Percentiles rank a stretch among this genome's conserved stretches.
Evolutionary conservation across 2,329 filamentous ascomycete species (phyloP).

Genomic region (Alternaria metachromatica): DNA sequence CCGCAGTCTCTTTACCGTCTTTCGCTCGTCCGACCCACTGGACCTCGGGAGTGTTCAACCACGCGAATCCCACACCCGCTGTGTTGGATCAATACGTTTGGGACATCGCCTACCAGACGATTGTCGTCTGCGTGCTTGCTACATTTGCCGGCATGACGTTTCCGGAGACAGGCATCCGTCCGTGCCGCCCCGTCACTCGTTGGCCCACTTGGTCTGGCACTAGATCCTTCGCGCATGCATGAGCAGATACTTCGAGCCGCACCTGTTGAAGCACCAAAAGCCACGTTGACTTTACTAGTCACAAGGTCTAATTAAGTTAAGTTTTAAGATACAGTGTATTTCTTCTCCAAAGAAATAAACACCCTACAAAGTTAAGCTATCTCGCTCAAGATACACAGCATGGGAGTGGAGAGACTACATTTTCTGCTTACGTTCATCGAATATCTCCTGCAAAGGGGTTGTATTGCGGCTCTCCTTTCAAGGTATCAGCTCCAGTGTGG

Average conservation of each 20-base stretch:
- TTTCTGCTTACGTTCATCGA: background rate
- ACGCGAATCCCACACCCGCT: background rate
- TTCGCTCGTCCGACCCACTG: background rate
- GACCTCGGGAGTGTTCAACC: background rate
- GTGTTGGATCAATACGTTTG: background rate
- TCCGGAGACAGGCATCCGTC: background rate
- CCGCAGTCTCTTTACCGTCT: background rate
- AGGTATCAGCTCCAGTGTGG: background rate
- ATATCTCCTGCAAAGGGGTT: background rate
- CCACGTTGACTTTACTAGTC: background rate
- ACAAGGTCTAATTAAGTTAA: background rate
- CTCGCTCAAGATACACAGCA: background rate
- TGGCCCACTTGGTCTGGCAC: background rate
- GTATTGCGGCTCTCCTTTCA: background rate
- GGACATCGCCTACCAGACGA: background rate
- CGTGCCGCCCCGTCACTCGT: background rate
- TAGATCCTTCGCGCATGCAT: background rate
- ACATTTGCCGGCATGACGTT: background rate
- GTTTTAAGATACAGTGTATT: background rate
- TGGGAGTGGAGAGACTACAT: background rate
- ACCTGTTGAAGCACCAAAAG: background rate
- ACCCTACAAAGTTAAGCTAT: background rate
- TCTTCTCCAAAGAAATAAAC: background rate
- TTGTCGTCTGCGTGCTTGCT: background rate
- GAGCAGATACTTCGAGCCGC: background rate